Percentiles rank a stretch among this genome's conserved stretches.
phyloP scores from a whole-genome alignment of 768 basidiomycete genomes.

The Boletus sensibilis region DNA sequence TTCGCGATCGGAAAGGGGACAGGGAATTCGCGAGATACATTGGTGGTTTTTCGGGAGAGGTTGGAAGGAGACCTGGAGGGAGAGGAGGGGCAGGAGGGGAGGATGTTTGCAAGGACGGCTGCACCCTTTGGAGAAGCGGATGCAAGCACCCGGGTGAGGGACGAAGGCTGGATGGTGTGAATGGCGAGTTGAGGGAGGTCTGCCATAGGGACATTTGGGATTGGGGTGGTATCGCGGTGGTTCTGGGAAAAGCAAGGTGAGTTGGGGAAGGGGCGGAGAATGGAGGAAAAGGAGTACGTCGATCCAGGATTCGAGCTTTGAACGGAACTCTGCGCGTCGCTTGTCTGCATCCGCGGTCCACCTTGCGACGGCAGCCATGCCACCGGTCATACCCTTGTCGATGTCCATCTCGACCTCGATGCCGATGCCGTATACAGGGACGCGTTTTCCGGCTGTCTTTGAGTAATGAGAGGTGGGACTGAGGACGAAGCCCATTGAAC shows the following conservation, averaged over 20 bases:
- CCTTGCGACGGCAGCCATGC: constrained; percentile 87
- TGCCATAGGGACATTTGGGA: constrained; percentile 63
- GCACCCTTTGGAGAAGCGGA: constrained; percentile 69
- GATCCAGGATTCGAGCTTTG: constrained; percentile 64
- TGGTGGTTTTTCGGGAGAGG: constrained; percentile 29
- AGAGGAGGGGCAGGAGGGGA: constrained; percentile 34
- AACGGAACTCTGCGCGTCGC: constrained; percentile 55
- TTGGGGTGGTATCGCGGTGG: constrained; percentile 40
- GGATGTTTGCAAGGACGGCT: constrained; percentile 31
- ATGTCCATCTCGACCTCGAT: constrained; percentile 86
- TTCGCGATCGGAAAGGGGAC: constrained; percentile 50
- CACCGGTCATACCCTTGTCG: constrained; percentile 73
- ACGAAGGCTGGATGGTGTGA: constrained; percentile 52
- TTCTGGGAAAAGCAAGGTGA: constrained; percentile 41
- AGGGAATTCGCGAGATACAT: constrained; percentile 12
- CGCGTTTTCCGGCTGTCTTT: constrained; percentile 61
- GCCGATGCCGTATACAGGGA: constrained; percentile 81
- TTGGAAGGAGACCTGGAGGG: constrained; percentile 42
- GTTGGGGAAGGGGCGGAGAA: neutral
- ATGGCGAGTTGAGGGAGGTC: constrained; percentile 60
- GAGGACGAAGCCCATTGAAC: constrained; percentile 76
- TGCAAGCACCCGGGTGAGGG: constrained; percentile 67
- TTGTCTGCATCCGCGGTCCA: constrained; percentile 74
- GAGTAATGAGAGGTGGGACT: constrained; percentile 71
- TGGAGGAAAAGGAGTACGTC: constrained; percentile 41